Evolutionary conservation across 208 protist species (phyloP), one percentile per base, ranked within the genome.

Genomic region (Trypanosomatidae sp.): DNA sequence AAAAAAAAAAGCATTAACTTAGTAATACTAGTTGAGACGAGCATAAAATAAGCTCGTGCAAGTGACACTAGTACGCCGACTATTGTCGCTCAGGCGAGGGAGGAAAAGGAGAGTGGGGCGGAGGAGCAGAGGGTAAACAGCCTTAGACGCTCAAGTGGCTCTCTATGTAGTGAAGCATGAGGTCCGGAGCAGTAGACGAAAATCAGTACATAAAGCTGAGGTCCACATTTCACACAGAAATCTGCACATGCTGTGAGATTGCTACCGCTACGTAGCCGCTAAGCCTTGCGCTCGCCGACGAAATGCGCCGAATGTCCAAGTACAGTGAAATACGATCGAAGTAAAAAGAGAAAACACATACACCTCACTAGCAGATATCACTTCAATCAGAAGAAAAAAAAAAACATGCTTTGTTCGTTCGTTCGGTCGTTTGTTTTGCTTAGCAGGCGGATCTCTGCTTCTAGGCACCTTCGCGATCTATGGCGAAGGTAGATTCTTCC

Each of bases 391-490:
- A 28, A 28, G 7, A 22, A 65, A 25, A 25, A 41, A 43, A 10
- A 5, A 7, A 25, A 22, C 39, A 44, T 44, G 2, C 36, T 2
- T 65, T 28, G 22, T 9, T 10, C 36, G 36, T 39, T 39, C 36
- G 36, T 3, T 62, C 3, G 15, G 8, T 65, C n/a, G 36, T 6
- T 46, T 44, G 10, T 0, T n/a, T 65, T 25, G 44, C 60, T 17
- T 25, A 25, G 39, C 60, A 3, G n/a, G 9, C 15, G 4, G 8
- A 4, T 65, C 19, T 6, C 39, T 17, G 22, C 7, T 3, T 46
- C 22, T 43, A 75, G 25, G 55, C 43, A 5, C 46, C 49, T 25
- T 46, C 55, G 13, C 75, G 69, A 28, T 80, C 69, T 0, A 60
- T 30, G 17, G 62, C 30, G 46, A 43, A 71, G 6, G n/a, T 30